Conservation (phyloP, 257 asterid genomes). For the Solanum neorickii region DNA sequence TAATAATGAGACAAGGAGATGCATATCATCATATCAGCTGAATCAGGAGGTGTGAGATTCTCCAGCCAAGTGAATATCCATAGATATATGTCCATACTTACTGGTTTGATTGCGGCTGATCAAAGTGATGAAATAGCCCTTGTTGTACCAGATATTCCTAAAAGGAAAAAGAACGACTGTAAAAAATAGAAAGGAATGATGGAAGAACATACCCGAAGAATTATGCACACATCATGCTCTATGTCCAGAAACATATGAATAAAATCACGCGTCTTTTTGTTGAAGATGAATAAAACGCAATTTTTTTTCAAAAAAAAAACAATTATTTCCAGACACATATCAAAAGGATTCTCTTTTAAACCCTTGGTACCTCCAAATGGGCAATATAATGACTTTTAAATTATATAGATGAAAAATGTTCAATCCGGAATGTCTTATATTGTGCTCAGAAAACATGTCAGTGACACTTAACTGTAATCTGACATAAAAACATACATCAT, state of each 20-base stretch:
- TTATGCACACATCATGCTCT: not conserved
- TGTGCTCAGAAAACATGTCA: too few relatives aligned
- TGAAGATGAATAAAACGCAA: not conserved
- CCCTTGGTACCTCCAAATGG: not conserved
- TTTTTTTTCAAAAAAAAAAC: too few relatives aligned
- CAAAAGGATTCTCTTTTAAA: not conserved
- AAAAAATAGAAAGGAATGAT: not conserved
- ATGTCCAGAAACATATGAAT: not conserved
- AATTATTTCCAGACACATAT: not conserved
- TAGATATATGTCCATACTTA: slow-evolving; percentile 13
- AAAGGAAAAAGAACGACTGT: not conserved
- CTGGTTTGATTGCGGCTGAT: slow-evolving; percentile 28
- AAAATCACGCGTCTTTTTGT: not conserved
- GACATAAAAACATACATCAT: not conserved
- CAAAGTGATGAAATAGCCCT: slow-evolving; percentile 27
- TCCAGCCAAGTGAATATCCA: not conserved
- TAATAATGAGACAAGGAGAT: not conserved
- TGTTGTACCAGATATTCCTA: slow-evolving; percentile 40
- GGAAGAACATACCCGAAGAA: not conserved
- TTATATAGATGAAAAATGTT: not conserved
- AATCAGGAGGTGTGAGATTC: not conserved
- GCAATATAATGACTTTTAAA: not conserved
- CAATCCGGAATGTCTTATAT: too few relatives aligned
- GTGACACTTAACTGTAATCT: too few relatives aligned
- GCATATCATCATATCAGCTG: not conserved